These are phyloP conservation scores for Fusarium fracticaudum DNA, from an alignment of 2,329 filamentous ascomycete genomes.

Conservation along the genomic window DNA sequence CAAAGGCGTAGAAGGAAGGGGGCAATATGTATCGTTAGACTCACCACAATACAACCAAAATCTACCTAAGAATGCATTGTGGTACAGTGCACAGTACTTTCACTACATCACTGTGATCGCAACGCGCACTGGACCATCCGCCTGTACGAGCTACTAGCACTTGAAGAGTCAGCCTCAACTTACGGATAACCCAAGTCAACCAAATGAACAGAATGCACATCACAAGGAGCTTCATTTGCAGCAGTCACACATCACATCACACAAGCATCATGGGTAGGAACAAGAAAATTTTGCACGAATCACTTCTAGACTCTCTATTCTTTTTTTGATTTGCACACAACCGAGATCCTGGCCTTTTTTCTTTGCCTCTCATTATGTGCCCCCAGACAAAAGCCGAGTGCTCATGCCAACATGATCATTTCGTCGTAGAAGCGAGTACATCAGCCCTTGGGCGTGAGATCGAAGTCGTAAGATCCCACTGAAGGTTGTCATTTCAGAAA, in stretches of 20 bases:
- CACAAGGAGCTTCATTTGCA: not conserved
- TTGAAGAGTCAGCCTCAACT: fast-evolving
- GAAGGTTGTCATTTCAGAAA: constrained; percentile 38
- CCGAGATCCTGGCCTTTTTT: constrained; percentile 52
- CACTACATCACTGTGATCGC: too few species aligned
- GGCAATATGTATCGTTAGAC: not conserved
- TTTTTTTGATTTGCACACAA: constrained; percentile 58
- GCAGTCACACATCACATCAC: not conserved
- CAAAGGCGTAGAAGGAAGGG: not conserved
- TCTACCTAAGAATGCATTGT: too few species aligned
- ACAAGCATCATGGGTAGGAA: not conserved
- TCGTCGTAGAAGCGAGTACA: constrained; percentile 58
- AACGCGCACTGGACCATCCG: too few species aligned
- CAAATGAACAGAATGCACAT: not conserved
- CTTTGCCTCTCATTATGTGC: constrained; percentile 56
- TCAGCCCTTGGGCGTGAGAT: constrained; percentile 44
- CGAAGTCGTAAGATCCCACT: constrained; percentile 40
- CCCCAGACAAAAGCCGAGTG: constrained; percentile 53
- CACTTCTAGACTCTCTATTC: constrained; percentile 62
- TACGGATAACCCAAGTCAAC: fast-evolving
- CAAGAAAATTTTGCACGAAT: constrained; percentile 44
- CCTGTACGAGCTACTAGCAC: not conserved
- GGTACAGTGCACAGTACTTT: not conserved
- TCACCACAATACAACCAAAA: not conserved
- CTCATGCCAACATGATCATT: constrained; percentile 58